Percentiles rank a stretch among this genome's conserved stretches.
These are phyloP conservation scores for Osmanthus fragrans DNA, from an alignment of 257 asterid genomes.

Conservation along the genomic window DNA sequence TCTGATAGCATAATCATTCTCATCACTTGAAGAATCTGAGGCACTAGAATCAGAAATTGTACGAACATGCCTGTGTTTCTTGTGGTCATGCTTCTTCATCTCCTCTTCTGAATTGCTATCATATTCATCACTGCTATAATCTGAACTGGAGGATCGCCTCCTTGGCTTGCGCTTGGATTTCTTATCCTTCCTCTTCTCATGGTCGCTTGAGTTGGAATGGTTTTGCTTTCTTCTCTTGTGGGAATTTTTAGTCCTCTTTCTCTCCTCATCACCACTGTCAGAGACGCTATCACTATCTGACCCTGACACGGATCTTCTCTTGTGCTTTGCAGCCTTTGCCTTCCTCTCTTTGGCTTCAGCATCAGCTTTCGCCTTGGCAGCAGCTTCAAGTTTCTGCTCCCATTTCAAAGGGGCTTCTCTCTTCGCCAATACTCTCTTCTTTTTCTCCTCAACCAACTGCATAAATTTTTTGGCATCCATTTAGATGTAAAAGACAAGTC, in stretches of 20 bases:
- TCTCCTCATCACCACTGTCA: conserved; percentile 40
- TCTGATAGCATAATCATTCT: conserved; percentile 23
- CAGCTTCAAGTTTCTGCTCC: conserved; percentile 98
- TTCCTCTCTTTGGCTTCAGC: conserved; percentile 68
- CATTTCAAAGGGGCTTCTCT: conserved; percentile 92
- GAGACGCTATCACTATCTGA: conserved; percentile 49
- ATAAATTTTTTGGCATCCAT: conserved; percentile 96
- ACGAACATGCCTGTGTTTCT: conserved; percentile 43
- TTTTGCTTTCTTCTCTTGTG: conserved; percentile 57
- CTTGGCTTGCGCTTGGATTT: conserved; percentile 57
- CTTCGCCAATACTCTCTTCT: conserved; percentile 77
- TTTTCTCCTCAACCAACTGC: conserved; percentile 97
- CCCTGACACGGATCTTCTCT: conserved; percentile 55
- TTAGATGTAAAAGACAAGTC: conserved; percentile 54
- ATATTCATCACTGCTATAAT: conserved; percentile 45
- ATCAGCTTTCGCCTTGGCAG: conserved; percentile 70
- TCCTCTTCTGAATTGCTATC: conserved; percentile 50
- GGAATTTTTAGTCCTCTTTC: conserved; percentile 49
- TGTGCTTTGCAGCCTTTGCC: conserved; percentile 55
- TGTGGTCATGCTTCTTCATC: conserved; percentile 47
- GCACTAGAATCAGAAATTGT: conserved; percentile 42
- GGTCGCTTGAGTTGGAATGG: conserved; percentile 54
- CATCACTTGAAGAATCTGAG: conserved; percentile 36
- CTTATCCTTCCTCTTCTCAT: conserved; percentile 57
- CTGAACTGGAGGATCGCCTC: conserved; percentile 49